Evolutionary conservation across 2,329 filamentous ascomycete species (phyloP).

Genomic region (Trichoderma afroharzianum): DNA sequence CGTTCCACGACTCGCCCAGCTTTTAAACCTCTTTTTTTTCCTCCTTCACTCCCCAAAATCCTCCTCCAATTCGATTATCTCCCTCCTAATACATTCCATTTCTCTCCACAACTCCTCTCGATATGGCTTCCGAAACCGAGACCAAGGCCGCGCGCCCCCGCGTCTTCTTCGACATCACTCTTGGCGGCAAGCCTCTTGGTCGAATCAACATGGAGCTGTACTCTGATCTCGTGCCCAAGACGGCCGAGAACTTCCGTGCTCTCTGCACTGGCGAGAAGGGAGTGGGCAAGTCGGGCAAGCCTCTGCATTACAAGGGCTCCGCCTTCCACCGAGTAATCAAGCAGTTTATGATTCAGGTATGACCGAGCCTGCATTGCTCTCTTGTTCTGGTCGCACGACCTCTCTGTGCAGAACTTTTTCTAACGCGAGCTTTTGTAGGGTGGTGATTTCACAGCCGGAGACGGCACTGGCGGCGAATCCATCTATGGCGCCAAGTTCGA

Average conservation of each 20-base stretch:
- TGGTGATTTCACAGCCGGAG: constrained; percentile 91
- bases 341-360: constrained; percentile 80
- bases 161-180: constrained; percentile 90
- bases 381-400: neutral
- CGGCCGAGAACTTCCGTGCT: constrained; percentile 91
- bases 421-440: constrained; percentile 49
- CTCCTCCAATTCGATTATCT: neutral
- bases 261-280: constrained; percentile 97
- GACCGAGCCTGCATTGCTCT: neutral
- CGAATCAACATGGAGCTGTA: constrained; percentile 85
- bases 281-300: constrained; percentile 72
- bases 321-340: constrained; percentile 96
- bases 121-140: constrained; percentile 41
- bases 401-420: neutral
- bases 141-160: constrained; percentile 60
- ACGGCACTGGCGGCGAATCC: constrained; percentile 92
- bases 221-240: constrained; percentile 79
- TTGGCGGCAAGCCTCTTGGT: constrained; percentile 69
- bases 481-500: constrained; percentile 98
- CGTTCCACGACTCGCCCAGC: neutral
- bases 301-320: constrained; percentile 89
- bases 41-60: neutral
- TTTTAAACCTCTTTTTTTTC: neutral
- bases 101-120: constrained; percentile 10
- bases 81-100: neutral